Conservation (phyloP, 2,329 filamentous ascomycete species). For the Pseudopyrenochaeta lycopersici region DNA sequence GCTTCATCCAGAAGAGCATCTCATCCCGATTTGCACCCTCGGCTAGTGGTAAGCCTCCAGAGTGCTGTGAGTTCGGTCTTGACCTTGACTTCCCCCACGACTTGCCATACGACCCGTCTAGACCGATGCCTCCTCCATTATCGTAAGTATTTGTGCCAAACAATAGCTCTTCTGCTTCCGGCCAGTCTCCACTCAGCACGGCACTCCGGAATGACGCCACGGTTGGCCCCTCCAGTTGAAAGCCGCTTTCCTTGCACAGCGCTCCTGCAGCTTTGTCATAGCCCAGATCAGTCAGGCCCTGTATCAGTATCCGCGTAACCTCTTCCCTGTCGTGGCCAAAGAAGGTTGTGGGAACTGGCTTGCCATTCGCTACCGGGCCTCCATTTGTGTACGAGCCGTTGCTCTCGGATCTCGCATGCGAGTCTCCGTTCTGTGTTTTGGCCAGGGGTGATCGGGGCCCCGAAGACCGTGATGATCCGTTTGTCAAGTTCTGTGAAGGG, state of each 20-base stretch:
- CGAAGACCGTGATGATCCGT: slow-evolving; percentile 50
- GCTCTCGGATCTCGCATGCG: slow-evolving; percentile 49
- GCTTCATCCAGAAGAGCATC: slow-evolving; percentile 87
- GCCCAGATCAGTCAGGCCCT: slow-evolving; percentile 87
- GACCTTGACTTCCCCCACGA: slow-evolving; percentile 42
- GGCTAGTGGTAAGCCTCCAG: slow-evolving; percentile 73
- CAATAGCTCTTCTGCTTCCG: slow-evolving; percentile 82
- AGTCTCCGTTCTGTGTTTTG: slow-evolving; percentile 53
- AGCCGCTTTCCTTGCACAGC: slow-evolving; percentile 84
- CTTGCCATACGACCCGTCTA: slow-evolving; percentile 45
- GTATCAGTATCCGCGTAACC: slow-evolving; percentile 90
- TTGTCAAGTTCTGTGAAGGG: slow-evolving; percentile 48
- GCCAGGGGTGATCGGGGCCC: slow-evolving; percentile 42
- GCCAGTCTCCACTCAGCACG: slow-evolving; percentile 82
- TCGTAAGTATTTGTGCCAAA: slow-evolving; percentile 62
- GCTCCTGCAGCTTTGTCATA: slow-evolving; percentile 79
- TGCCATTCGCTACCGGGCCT: slow-evolving; percentile 40
- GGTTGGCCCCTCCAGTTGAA: slow-evolving; percentile 82
- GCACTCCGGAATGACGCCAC: slow-evolving; percentile 87
- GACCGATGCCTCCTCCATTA: slow-evolving; percentile 54
- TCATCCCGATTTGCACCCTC: slow-evolving; percentile 77
- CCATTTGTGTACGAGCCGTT: slow-evolving; percentile 58
- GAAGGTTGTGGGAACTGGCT: slow-evolving; percentile 62
- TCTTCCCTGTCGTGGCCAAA: slow-evolving; percentile 91
- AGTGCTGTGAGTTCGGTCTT: slow-evolving; percentile 45